Evolutionary conservation across 345 rosid species (phyloP).

Genomic region (Melaleuca quinquenervia): DNA sequence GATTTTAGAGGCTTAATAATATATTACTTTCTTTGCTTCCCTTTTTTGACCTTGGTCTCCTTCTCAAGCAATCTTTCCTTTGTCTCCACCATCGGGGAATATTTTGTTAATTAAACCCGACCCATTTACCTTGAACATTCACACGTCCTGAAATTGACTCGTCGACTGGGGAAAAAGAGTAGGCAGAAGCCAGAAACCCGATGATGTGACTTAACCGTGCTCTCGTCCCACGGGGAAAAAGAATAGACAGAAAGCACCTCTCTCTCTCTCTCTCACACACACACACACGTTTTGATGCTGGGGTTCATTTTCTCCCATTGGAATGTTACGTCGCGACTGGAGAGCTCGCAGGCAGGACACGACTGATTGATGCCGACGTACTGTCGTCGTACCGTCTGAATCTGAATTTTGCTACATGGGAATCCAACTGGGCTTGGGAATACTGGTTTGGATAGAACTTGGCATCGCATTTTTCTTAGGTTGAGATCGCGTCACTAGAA

Average conservation of each 20-base stretch:
- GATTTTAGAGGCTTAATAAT: constrained; percentile 4
- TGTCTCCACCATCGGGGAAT: constrained; percentile 1
- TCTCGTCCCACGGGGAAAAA: background rate
- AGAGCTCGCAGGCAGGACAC: background rate
- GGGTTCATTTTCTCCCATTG: background rate
- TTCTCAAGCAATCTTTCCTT: constrained; percentile 20
- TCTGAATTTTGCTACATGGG: background rate
- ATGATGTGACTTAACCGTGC: background rate
- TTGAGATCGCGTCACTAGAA: background rate
- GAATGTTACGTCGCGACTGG: background rate
- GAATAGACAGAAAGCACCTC: background rate
- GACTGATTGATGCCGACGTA: background rate
- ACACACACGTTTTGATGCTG: no score
- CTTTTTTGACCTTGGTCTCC: constrained; percentile 4
- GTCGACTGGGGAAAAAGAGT: background rate
- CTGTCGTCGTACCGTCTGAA: background rate
- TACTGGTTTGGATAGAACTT: background rate
- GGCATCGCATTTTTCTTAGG: background rate
- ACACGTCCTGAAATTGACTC: background rate
- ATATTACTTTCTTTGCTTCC: background rate
- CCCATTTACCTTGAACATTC: background rate
- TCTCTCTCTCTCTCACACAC: background rate
- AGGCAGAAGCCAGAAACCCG: background rate
- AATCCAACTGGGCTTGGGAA: background rate
- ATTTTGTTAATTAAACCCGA: background rate